phyloP scores from a whole-genome alignment of 352 stramenopile genomes.

The Elongisporangium prolatum region DNA sequence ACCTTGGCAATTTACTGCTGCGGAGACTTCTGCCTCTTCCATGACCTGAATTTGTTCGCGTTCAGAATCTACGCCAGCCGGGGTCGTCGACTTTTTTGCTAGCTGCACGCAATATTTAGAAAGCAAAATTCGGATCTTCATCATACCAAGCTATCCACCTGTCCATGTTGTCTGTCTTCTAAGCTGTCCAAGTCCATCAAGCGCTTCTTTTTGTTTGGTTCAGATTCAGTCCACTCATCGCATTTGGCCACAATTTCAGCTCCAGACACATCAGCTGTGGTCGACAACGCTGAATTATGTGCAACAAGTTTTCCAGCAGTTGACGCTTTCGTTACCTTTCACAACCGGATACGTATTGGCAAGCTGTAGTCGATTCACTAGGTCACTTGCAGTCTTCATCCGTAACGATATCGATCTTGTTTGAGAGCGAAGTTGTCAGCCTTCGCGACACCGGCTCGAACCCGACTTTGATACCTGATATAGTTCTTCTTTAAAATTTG shows the following conservation, averaged over 20 bases:
- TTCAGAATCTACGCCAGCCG: too few species aligned
- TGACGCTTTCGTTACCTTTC: conserved; percentile 5
- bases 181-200: background rate
- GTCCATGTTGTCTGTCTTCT: background rate
- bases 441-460: background rate
- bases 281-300: too few species aligned
- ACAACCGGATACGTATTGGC: conserved; percentile 10
- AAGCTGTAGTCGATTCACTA: conserved; percentile 39
- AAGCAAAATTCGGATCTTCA: background rate
- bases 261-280: conserved; percentile 5
- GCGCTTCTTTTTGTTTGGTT: conserved; percentile 43
- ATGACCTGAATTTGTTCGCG: too few species aligned
- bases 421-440: background rate
- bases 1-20: too few species aligned
- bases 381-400: conserved; percentile 41
- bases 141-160: background rate
- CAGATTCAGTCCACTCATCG: conserved; percentile 19
- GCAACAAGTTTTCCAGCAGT: too few species aligned
- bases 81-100: background rate
- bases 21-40: too few species aligned
- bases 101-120: conserved; percentile 17
- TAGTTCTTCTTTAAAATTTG: conserved; percentile 50
- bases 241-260: conserved; percentile 18
- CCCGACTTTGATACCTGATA: conserved; percentile 25
- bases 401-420: conserved; percentile 51